Evolutionary conservation across 148 eudicot species (phyloP), one percentile per base, ranked within the genome.

Genomic region (Rhododendron ovatum): DNA sequence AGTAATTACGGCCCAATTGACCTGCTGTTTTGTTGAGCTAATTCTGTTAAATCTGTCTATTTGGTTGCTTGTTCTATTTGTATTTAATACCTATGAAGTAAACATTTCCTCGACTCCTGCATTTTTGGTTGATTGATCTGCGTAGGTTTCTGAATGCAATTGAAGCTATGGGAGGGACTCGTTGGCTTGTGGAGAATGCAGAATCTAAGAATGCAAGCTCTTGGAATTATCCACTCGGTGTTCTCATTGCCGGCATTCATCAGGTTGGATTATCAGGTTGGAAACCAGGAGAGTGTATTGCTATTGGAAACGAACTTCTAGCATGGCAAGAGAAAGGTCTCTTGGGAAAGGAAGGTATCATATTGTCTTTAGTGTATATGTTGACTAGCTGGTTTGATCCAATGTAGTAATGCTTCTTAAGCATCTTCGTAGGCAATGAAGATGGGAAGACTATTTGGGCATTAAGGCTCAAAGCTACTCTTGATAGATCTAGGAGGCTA

Each of bases 391-490:
- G 39, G 4, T 30, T 41, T 86, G 41, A 8, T 30, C 67, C 20
- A 74, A 10, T 81, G 35, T 77, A 26, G 41, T 80, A 71, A 45
- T 48, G 78, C 81, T 53, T 41, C 71, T 63, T 78, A 65, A 53
- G 43, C 39, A 80, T 81, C 53, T 74, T 78, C 78, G 67, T 81
- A 97, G 98, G 98, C 83, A 90, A 83, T 87, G 99, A 97, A 94
- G 96, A 95, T 81, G 95, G 95, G 48, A 95, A 93, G 91, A 93
- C 53, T 82, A 91, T 93, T 82, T 97, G 99, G 98, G 96, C 95
- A 65, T 90, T 97, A 59, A 91, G 98, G 95, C 94, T 95, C 75
- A 97, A 97, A 92, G 98, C 99, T 82, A 97, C 98, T n/a, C 90
- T 97, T 65, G 99, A 97, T 92, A 93, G 99, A 93, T 92, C 96